phyloP scores from a whole-genome alignment of 352 stramenopile species.

The Thalassiosira mediterranea region DNA sequence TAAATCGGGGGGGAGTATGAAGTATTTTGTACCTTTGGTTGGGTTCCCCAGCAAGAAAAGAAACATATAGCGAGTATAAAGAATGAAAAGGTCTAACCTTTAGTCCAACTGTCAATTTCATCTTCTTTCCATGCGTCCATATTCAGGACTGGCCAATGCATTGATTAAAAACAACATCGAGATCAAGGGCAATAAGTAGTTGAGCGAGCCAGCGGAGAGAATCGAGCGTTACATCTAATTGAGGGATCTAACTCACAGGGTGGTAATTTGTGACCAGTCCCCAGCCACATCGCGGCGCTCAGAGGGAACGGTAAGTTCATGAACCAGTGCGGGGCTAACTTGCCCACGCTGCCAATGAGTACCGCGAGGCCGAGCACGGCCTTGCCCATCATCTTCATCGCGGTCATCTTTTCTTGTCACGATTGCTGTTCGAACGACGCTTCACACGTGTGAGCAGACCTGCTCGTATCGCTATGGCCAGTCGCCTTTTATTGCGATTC shows the following conservation, averaged over 20 bases:
- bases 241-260: constrained; percentile 49
- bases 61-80: no score
- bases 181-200: constrained; percentile 4
- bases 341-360: constrained; percentile 31
- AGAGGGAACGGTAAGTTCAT: constrained; percentile 33
- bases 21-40: no score
- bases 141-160: constrained; percentile 23
- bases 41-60: no score
- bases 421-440: no score
- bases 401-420: constrained; percentile 9
- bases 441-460: no score
- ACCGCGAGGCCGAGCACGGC: constrained; percentile 31
- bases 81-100: no score
- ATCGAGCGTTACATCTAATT: background rate
- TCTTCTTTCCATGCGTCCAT: constrained; percentile 36
- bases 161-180: background rate
- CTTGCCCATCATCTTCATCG: constrained; percentile 28
- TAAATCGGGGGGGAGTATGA: background rate
- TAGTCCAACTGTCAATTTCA: constrained; percentile 41
- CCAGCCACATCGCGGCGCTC: constrained; percentile 44
- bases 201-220: background rate
- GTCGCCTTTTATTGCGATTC: no score
- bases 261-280: constrained; percentile 38
- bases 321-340: constrained; percentile 34
- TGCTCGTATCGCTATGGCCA: no score